Evolutionary conservation across 2,329 filamentous ascomycete species (phyloP).

Genomic region (Talaromyces sp.): DNA sequence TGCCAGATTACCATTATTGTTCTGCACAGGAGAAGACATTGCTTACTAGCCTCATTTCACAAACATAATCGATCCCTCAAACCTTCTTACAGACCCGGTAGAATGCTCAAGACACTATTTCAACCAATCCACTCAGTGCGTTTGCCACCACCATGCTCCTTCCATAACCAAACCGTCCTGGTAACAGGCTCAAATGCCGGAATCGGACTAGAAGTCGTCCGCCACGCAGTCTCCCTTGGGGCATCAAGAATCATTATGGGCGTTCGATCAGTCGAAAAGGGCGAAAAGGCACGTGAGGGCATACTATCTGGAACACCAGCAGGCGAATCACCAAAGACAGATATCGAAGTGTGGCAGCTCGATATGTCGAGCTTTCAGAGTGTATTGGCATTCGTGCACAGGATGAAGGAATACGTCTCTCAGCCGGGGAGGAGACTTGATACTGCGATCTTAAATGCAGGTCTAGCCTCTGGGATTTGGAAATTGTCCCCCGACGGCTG

Average conservation of each 20-base stretch:
- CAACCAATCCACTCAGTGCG: constrained; percentile 7
- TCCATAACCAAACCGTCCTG: constrained; percentile 12
- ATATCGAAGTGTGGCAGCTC: constrained; percentile 44
- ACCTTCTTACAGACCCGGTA: background rate
- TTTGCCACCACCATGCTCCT: background rate
- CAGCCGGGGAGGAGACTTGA: constrained; percentile 28
- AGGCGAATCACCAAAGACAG: background rate
- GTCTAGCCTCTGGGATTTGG: constrained; percentile 28
- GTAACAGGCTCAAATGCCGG: constrained; percentile 16
- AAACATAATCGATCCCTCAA: background rate
- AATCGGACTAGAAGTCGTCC: constrained; percentile 9
- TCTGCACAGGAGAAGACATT: background rate
- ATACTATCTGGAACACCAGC: constrained; percentile 30
- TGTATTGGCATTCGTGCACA: constrained; percentile 33
- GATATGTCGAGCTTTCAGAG: constrained; percentile 39
- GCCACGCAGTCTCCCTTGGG: constrained; percentile 10
- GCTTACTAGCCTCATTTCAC: no score
- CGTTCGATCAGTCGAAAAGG: constrained; percentile 39
- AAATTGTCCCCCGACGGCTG: constrained; percentile 32
- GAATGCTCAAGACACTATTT: constrained; percentile 7
- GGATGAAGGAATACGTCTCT: constrained; percentile 21
- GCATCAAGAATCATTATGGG: constrained; percentile 27
- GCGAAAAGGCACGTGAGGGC: constrained; percentile 38
- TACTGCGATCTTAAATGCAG: constrained; percentile 36
- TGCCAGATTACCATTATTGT: background rate